Conservation (phyloP, 345 rosid genomes). For the Moringa oleifera region DNA sequence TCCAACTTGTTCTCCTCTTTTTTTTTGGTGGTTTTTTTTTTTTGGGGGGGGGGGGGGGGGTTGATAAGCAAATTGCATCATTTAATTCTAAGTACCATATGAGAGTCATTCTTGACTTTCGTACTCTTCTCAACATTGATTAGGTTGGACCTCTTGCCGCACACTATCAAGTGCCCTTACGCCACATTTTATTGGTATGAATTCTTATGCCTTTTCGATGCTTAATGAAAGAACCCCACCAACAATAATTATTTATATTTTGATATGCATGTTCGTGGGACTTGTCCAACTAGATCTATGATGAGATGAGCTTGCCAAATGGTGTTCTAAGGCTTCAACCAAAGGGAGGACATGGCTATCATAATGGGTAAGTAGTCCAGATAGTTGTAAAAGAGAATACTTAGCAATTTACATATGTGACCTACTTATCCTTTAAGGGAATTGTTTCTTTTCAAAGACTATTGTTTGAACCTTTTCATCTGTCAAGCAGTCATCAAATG, state of each 20-base stretch:
- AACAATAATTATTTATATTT: no score
- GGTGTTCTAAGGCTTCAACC: conserved; percentile 82
- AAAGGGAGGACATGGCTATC: conserved; percentile 87
- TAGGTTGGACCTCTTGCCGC: conserved; percentile 96
- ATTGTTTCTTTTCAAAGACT: neutral
- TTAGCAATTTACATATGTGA: neutral
- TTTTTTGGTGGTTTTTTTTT: no score
- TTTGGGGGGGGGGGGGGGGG: no score
- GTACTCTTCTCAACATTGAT: conserved; percentile 9
- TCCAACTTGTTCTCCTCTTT: no score
- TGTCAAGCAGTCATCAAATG: no score
- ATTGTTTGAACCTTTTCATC: neutral
- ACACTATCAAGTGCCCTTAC: conserved; percentile 80
- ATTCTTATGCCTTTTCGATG: neutral
- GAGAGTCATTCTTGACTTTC: conserved; percentile 5
- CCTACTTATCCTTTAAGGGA: neutral
- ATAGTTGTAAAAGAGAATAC: neutral
- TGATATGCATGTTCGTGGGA: conserved; percentile 4
- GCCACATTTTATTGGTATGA: conserved; percentile 74
- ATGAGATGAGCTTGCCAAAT: conserved; percentile 91
- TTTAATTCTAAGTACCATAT: no score
- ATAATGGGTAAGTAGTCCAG: conserved; percentile 63
- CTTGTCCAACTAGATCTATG: conserved; percentile 48
- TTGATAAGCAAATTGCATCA: neutral
- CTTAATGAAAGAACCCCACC: neutral